Conservation (phyloP, 1,139 yeast species). For the Taphrina communis region DNA sequence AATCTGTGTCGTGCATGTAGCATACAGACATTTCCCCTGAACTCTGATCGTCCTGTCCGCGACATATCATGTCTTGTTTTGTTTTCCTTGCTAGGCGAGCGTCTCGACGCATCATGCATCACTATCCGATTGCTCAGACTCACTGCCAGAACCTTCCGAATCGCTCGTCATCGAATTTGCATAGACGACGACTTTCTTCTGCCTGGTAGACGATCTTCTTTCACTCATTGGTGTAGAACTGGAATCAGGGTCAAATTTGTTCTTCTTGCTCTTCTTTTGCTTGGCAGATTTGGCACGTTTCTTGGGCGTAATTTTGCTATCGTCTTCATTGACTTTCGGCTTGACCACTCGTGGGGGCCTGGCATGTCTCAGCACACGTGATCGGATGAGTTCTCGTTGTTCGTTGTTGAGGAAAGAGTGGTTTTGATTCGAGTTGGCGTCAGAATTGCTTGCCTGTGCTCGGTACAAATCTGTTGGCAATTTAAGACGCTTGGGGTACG, state of each 20-base stretch:
- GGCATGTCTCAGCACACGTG: constrained; percentile 5
- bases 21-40: background rate
- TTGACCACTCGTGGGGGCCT: background rate
- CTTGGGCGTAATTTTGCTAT: background rate
- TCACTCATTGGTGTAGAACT: constrained; percentile 4
- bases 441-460: constrained; percentile 16
- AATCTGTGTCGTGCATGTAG: background rate
- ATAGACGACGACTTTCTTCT: constrained; percentile 5
- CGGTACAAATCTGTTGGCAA: constrained; percentile 56
- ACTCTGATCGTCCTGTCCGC: background rate
- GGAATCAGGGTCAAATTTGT: background rate
- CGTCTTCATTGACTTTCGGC: background rate
- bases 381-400: constrained; percentile 1
- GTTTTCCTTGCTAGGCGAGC: background rate
- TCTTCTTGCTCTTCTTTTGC: constrained; percentile 4
- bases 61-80: background rate
- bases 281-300: constrained; percentile 3
- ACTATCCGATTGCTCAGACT: background rate
- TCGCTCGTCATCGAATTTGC: background rate
- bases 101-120: background rate
- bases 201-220: constrained; percentile 4
- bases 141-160: background rate
- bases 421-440: constrained; percentile 11
- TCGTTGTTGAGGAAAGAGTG: constrained; percentile 9
- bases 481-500: constrained; percentile 80